Evolutionary conservation across 163 green algal genomes (phyloP).

Genomic region (Prototheca wickerhamii): DNA sequence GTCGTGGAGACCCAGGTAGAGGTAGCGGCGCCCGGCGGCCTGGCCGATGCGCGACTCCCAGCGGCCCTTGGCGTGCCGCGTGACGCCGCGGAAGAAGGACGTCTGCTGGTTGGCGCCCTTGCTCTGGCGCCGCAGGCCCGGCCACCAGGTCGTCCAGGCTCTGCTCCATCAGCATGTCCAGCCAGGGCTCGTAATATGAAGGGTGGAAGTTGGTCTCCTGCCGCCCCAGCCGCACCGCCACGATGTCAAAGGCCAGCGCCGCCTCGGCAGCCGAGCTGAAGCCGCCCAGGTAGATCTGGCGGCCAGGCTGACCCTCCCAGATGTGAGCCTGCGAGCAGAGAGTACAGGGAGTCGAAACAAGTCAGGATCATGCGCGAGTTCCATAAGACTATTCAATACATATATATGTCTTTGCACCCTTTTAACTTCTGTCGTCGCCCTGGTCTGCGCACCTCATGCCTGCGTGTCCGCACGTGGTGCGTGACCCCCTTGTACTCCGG

Average conservation of each 20-base stretch:
- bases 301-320: conserved; percentile 15
- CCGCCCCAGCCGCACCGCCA: conserved; percentile 10
- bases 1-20: conserved; percentile 72
- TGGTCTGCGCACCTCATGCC: conserved; percentile 5
- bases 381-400: too few species aligned
- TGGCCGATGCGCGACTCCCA: conserved; percentile 43
- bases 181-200: conserved; percentile 4
- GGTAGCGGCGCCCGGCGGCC: conserved; percentile 12
- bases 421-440: too few species aligned
- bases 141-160: conserved; percentile 58
- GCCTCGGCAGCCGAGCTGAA: conserved; percentile 13
- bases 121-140: conserved; percentile 55
- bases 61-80: conserved; percentile 57
- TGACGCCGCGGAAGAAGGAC: conserved; percentile 64
- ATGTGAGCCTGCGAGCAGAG: conserved; percentile 13
- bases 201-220: conserved; percentile 18
- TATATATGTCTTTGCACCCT: too few species aligned
- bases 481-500: conserved; percentile 20
- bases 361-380: neutral
- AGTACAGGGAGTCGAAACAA: neutral
- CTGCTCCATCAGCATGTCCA: conserved; percentile 4
- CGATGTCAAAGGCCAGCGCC: conserved; percentile 22
- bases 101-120: conserved; percentile 47
- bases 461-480: conserved; percentile 19
- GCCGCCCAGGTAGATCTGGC: conserved; percentile 26